A percentile compares a stretch with the other conserved stretches of the same genome.
These are phyloP conservation scores for Nothomitra cinnamomea DNA, from an alignment of 2,329 filamentous ascomycete genomes.

Conservation along the genomic window DNA sequence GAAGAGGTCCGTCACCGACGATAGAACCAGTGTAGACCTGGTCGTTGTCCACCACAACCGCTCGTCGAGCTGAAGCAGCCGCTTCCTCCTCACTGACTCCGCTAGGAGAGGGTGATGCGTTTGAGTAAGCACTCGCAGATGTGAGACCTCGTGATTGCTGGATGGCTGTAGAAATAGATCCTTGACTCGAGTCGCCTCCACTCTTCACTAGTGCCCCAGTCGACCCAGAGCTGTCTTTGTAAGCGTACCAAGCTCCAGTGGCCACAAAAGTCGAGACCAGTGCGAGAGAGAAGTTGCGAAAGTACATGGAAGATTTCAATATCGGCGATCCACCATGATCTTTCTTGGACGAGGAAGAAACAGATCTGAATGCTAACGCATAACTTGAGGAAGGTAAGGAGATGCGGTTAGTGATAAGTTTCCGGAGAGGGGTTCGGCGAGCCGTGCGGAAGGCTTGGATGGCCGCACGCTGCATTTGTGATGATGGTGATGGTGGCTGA, in stretches of 20 bases:
- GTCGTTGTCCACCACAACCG: constrained; percentile 78
- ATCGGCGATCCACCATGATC: constrained; percentile 19
- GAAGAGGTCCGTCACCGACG: constrained; percentile 69
- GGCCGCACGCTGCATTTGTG: constrained; percentile 29
- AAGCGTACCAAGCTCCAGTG: constrained; percentile 62
- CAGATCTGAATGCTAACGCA: constrained; percentile 23
- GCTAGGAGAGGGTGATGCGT: constrained; percentile 14
- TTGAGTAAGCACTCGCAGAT: constrained; percentile 8
- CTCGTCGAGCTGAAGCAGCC: constrained; percentile 40
- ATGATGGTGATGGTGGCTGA: neutral
- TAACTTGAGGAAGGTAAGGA: constrained; percentile 19
- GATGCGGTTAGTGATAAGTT: constrained; percentile 21
- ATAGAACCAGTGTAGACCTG: constrained; percentile 80
- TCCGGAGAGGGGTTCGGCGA: constrained; percentile 28
- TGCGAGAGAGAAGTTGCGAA: constrained; percentile 49
- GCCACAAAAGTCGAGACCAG: constrained; percentile 51
- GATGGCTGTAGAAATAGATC: neutral
- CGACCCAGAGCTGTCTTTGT: constrained; percentile 26
- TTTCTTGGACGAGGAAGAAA: constrained; percentile 23
- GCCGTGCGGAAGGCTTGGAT: constrained; percentile 29
- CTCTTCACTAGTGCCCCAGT: neutral
- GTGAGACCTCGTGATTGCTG: constrained; percentile 6
- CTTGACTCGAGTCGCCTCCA: neutral
- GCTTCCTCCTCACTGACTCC: constrained; percentile 19
- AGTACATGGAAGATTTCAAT: constrained; percentile 54